Percentiles rank a stretch among this genome's conserved stretches.
These are phyloP conservation scores for Vachellia pachyceras DNA, from an alignment of 306 rosid species.

Conservation along the genomic window DNA sequence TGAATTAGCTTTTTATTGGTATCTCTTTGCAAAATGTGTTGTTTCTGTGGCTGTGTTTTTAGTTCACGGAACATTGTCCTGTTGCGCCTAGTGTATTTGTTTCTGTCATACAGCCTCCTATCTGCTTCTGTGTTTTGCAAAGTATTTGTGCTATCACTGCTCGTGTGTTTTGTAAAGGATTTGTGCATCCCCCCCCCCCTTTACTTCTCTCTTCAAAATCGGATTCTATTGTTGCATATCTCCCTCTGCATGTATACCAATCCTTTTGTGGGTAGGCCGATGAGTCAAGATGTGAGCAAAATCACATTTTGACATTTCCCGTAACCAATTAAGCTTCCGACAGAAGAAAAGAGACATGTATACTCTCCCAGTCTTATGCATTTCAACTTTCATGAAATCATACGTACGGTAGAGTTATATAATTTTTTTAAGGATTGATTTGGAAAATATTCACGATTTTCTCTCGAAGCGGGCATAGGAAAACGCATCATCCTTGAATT, in stretches of 20 bases:
- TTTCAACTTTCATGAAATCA: too few relatives aligned
- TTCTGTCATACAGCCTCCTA: background rate
- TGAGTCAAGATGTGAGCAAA: background rate
- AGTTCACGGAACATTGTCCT: background rate
- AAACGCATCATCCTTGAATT: background rate
- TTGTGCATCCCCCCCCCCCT: background rate
- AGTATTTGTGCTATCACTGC: too few relatives aligned
- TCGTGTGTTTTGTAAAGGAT: background rate
- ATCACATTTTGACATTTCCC: background rate
- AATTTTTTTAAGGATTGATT: background rate
- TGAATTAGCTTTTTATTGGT: background rate
- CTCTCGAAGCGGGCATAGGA: background rate
- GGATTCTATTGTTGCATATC: background rate
- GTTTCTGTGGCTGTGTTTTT: background rate
- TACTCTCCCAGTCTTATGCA: too few relatives aligned
- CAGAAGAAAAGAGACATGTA: background rate
- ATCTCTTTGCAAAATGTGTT: conserved; percentile 14
- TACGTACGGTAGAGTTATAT: background rate
- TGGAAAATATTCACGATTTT: background rate
- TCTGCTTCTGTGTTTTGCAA: background rate
- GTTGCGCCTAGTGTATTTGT: conserved; percentile 19
- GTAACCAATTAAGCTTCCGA: background rate
- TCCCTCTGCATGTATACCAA: background rate
- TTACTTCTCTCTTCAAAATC: background rate
- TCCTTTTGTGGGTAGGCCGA: background rate